These are phyloP conservation scores for Alternaria ventricosa DNA, from an alignment of 2,329 filamentous ascomycete genomes.

Conservation along the genomic window DNA sequence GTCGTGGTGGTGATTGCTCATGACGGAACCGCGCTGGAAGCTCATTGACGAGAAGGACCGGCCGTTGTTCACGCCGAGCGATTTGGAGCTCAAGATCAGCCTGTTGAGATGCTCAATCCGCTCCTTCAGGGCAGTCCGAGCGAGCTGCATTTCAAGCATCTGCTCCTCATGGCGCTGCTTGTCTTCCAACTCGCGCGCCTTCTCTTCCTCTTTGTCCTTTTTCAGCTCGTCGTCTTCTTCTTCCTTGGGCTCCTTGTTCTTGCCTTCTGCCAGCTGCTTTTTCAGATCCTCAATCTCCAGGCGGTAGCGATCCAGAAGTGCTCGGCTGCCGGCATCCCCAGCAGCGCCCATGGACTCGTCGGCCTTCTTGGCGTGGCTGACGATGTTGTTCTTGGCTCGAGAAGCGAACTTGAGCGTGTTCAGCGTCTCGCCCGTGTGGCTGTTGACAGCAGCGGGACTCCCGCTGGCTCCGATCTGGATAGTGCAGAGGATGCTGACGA, in stretches of 20 bases:
- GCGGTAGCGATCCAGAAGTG: conserved; percentile 89
- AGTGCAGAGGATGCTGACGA: conserved; percentile 97
- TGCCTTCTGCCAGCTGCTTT: conserved; percentile 75
- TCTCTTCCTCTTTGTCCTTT: conserved; percentile 73
- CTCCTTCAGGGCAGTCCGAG: conserved; percentile 93
- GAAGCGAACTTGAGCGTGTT: conserved; percentile 98
- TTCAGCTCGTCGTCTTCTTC: conserved; percentile 59
- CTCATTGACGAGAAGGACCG: conserved; percentile 52
- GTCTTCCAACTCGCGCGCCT: conserved; percentile 71
- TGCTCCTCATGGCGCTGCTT: conserved; percentile 92
- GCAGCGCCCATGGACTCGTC: conserved; percentile 83
- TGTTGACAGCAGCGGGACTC: conserved; percentile 72
- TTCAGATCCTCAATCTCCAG: conserved; percentile 88
- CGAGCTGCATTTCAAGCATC: conserved; percentile 97
- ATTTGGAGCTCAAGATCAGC: conserved; percentile 93
- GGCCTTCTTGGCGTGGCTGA: conserved; percentile 94
- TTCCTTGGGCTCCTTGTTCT: conserved; percentile 67
- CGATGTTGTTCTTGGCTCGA: conserved; percentile 95
- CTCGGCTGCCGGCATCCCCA: conserved; percentile 82
- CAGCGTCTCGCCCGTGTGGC: conserved; percentile 84
- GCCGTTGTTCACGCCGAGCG: conserved; percentile 81
- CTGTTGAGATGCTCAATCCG: conserved; percentile 96
- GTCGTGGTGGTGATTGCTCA: conserved; percentile 50
- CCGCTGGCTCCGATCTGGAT: conserved; percentile 85
- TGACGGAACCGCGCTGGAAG: conserved; percentile 45